Conservation (phyloP, 768 basidiomycete species). For the Suillus variegatus region DNA sequence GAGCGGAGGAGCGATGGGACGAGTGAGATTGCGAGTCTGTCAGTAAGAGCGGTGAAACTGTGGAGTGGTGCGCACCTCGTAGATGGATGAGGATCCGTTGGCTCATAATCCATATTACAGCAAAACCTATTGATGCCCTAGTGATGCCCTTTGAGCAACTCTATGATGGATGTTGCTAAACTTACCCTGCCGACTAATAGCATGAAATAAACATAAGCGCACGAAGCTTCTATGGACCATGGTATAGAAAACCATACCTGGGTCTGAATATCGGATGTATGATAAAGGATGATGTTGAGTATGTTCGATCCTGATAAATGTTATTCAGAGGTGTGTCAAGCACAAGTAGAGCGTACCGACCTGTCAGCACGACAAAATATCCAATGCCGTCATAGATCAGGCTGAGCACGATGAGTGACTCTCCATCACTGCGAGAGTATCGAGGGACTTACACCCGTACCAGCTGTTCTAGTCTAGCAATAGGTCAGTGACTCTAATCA, state of each 20-base stretch:
- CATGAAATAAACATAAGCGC: conserved; percentile 11
- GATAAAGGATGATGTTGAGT: conserved; percentile 54
- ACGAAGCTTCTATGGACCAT: conserved; percentile 25
- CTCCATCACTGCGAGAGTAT: conserved; percentile 9
- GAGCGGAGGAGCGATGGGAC: background rate
- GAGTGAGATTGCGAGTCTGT: background rate
- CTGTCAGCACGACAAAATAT: conserved; percentile 61
- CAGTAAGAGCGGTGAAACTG: background rate
- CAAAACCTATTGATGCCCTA: conserved; percentile 39
- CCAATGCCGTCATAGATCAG: conserved; percentile 70
- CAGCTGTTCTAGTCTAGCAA: conserved; percentile 23
- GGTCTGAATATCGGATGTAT: conserved; percentile 35
- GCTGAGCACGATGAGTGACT: conserved; percentile 33
- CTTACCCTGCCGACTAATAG: conserved; percentile 53
- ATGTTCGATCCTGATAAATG: conserved; percentile 44
- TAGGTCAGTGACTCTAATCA: conserved; percentile 7
- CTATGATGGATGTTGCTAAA: background rate
- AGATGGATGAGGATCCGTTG: conserved; percentile 60
- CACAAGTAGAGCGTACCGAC: conserved; percentile 28
- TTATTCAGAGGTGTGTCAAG: conserved; percentile 31
- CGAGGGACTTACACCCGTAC: conserved; percentile 29
- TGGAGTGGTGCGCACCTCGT: conserved; percentile 38
- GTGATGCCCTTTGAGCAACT: conserved; percentile 1
- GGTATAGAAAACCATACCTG: conserved; percentile 38
- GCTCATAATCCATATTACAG: conserved; percentile 62